Evolutionary conservation across 2,329 filamentous ascomycete genomes (phyloP), one percentile per base, ranked within the genome.

Genomic region (Sphaerostilbella broomeana): DNA sequence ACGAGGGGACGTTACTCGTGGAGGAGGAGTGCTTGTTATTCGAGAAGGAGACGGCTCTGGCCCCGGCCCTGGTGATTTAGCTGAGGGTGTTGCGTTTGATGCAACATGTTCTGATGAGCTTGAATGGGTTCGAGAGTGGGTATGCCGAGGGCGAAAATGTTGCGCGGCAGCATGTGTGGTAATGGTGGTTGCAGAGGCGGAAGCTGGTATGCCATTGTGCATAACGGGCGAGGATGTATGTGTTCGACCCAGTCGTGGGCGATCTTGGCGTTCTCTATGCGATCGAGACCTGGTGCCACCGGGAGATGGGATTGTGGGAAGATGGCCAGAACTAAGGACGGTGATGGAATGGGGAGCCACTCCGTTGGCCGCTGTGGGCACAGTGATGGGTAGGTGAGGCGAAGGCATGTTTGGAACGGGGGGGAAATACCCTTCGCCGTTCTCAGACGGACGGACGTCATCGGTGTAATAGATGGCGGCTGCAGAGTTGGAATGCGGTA

Each of bases 151-250:
- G 32, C 52, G 56, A 42, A 55, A 53, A 26, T 61, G 60, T 42
- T 56, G 55, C 47, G 49, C 54, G 53, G 52, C 50, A 36, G 64
- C 59, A 45, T 51, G 60, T 51, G 59, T 52, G 32, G 51, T 47
- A 27, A 59, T 51, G 22, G 55, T 52, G 24, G 56, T 51, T 35
- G 54, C 49, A 11, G 54, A 50, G 36, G 68, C 51, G 48, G 70
- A 65, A 42, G 64, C 58, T 26, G 64, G 51, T 15, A 68, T 58
- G 35, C 61, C 55, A 41, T 72, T 69, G 37, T 69, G 62, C 28
- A 85, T 57, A 21, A 83, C 89, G 1, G 89, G 88, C 2, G 87
- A 94, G 17, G 85, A 81, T 0, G 89, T 94, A 54, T 87, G 80
- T 53, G 86, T 81, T 40, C 86, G 74, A 28, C 68, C 70, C 40